Evolutionary conservation across 2,329 filamentous ascomycete genomes (phyloP), one percentile per base, ranked within the genome.

Genomic region (Penicillium sp.): DNA sequence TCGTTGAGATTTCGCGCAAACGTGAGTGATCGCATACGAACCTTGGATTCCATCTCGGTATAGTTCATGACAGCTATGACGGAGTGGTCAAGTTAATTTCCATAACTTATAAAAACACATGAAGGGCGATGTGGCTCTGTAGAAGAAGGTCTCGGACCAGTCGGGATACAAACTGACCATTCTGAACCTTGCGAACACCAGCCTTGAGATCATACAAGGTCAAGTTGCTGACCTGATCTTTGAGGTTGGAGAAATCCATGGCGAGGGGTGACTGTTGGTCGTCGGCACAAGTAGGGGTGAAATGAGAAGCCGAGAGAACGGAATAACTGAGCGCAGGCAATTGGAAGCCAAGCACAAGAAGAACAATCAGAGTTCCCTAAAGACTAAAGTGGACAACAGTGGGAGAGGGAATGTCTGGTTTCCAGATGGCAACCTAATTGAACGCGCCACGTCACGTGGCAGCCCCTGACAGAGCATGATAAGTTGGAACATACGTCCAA

Each of bases 201-300:
- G 92, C 92, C 80, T 97, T 97, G 79, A 97, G 72, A 76, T 97
- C 92, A 80, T 97, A 97, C 74, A 97, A 82, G 67, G 89, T 90
- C 82, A 97, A 81, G 79, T 94, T 95, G 79, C 87, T 87, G 75
- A 96, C 91, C 76, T 90, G 87, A 67, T 90, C 90, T 75, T 90
- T 93, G 51, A 97, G 76, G 70, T 82, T 90, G 76, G 87, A 88
- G 73, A 95, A 82, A 81, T 97, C 90, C 91, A 96, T 96, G 66
- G 71, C 78, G 65, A 59, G 36, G 51, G 56, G 47, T 49, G 46
- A 42, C 60, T 53, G 42, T 45, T 56, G 54, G 58, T 50, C 51
- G 48, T 49, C 35, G 49, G 36, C 11, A 47, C 43, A 56, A 44
- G 39, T 40, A 56, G 35, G 19, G 30, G 29, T 23, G 23, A 36